Base-by-base conservation (phyloP, 495 filamentous ascomycete genomes). In the Xylaria nigripes region DNA sequence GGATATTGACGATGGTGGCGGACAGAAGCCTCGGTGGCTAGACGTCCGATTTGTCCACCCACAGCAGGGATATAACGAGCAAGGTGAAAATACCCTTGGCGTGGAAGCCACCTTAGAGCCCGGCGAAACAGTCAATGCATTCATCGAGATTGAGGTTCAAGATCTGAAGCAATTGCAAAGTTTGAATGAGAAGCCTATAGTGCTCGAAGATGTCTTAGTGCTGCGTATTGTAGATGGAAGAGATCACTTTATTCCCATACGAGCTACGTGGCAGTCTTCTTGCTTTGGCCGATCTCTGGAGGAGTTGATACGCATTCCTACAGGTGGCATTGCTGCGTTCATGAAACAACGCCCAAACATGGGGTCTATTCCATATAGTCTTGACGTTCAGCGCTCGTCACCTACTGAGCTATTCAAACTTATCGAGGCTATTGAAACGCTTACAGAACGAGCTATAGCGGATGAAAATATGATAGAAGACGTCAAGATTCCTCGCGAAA, bases 211-310 rank as follows among this genome's bases (percentile, higher is more conserved):
- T 61, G 84, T 96, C 8, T 73, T 97, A 22, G 82, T 99, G 5
- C 78, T 99, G n/a, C 85, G 90, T 9, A 87, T 97, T 8, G 77
- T 81, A 8, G 80, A 84, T 45, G 93, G 93, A 1, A 79, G 89
- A 46, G 93, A 99, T 57, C 86, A 96, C 66, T 99, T 99, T 65
- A 80, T 99, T 45, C 83, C 90, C 1, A 74, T 94, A 7, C 79
- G 76, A 3, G 92, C 82, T 0, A 69, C 73, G 0, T 99, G 93
- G 93, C 68, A 83, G 2, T 88, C 83, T 21, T 90, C 86, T 0
- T 87, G 82, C 58, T 90, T 96, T 50, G 90, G 89, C 0, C 83
- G 86, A 45, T 87, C 86, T 7, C 74, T 97, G 36, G 83, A 87
- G 46, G 87, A 93, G 58, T 78, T 98, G 15, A 87, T 91, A 16